These are phyloP conservation scores for Mycogone perniciosa DNA, from an alignment of 2,329 filamentous ascomycete species.

Conservation along the genomic window DNA sequence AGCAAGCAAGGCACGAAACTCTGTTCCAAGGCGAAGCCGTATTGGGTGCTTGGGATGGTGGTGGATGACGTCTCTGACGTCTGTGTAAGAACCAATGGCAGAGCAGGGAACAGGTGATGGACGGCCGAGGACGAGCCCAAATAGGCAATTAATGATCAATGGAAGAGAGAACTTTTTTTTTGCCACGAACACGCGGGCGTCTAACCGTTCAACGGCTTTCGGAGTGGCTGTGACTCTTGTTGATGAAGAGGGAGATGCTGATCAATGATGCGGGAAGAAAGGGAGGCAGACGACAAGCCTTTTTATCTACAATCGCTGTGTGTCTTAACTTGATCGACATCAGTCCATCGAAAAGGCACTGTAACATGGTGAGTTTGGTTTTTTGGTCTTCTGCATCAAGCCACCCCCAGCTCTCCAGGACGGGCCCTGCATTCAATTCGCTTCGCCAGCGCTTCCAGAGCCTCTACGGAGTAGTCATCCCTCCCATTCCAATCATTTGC, in stretches of 20 bases:
- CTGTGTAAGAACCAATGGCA: background rate
- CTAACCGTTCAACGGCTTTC: background rate
- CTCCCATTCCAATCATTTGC: constrained; percentile 1
- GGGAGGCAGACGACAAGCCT: too few relatives aligned
- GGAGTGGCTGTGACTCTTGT: too few relatives aligned
- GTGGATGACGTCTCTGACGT: too few relatives aligned
- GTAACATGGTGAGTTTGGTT: background rate
- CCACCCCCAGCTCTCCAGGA: constrained; percentile 1
- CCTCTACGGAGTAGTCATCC: background rate
- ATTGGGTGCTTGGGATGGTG: too few relatives aligned
- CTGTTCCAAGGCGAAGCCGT: too few relatives aligned
- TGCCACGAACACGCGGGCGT: background rate
- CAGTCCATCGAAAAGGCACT: too few relatives aligned
- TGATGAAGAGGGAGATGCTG: too few relatives aligned
- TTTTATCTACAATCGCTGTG: too few relatives aligned
- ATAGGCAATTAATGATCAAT: background rate
- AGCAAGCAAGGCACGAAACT: too few relatives aligned
- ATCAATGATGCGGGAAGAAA: too few relatives aligned
- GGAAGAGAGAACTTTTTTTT: background rate
- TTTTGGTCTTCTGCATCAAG: background rate
- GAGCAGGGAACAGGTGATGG: background rate
- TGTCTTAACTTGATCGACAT: too few relatives aligned
- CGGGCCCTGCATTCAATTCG: background rate
- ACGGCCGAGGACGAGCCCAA: background rate
- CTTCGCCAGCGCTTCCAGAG: background rate